Evolutionary conservation across 2,329 filamentous ascomycete genomes (phyloP), one percentile per base, ranked within the genome.

Genomic region (Scytalidium sp.): DNA sequence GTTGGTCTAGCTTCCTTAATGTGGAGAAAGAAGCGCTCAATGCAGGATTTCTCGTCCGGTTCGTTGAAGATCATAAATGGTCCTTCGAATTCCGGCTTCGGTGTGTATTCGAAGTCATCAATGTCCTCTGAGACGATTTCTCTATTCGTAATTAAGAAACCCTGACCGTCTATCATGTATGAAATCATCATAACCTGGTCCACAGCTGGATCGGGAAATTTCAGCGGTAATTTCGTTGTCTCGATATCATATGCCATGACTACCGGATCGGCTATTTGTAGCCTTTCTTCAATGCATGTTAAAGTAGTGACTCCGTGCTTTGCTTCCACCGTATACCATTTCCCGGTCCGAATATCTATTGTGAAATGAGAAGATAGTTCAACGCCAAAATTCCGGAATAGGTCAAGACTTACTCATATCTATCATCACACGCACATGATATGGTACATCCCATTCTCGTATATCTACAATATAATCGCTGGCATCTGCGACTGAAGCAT

Each of bases 171-270:
- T 62, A 99, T 97, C 95, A 99, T 99, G 75, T 99, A 99, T 25
- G 95, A 99, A 67, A 99, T 93, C 94, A 99, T 99, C 92, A 99
- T 99, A 64, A 99, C 87, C 67, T 96, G 93, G 71, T 99, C 94
- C 55, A 96, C 86, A 3, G 91, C 81, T 2, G 94, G 86, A 65
- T 99, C 95, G 21, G 94, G 95, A 60, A 99, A 99, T 68, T 99
- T 99, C 48, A 99, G 76, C 2, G 95, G 94, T 15, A 94, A 76
- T 65, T 99, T 99, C 4, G 90, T 93, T 2, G 94, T 99, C 71
- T 99, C 94, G 64, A 99, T 99, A 83, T 99, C 94, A 71, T 86
- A 99, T n/a, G 94, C 94, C 80, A 99, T 87, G 19, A 99, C 89
- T n/a, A 97, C 89, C 1, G 94, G 94, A 63, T 99, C 94, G 19